Evolutionary conservation across 106 monocot genomes (phyloP).

Genomic region (Amphibolis antarctica): DNA sequence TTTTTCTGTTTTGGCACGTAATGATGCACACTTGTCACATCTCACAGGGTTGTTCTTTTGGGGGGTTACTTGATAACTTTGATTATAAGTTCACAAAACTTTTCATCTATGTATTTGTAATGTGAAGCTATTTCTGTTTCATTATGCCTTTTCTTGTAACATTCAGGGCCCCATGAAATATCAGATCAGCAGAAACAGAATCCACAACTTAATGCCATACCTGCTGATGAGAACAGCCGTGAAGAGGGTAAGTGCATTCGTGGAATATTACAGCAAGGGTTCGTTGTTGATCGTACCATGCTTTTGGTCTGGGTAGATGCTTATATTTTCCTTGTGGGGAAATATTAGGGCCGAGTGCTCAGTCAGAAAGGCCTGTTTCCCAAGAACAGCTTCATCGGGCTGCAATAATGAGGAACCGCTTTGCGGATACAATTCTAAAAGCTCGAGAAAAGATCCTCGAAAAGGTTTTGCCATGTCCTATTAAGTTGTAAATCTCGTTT

Average conservation of each 20-base stretch:
- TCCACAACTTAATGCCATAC: conserved; percentile 8
- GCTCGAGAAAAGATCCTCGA: conserved; percentile 83
- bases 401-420: conserved; percentile 67
- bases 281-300: conserved; percentile 10
- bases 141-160: not conserved
- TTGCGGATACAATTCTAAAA: conserved; percentile 96
- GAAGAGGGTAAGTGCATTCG: conserved; percentile 60
- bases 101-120: too few relatives aligned
- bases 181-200: conserved; percentile 23
- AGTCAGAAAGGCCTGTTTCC: conserved; percentile 63
- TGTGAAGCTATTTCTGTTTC: not conserved
- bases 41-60: too few relatives aligned
- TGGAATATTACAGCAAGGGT: conserved; percentile 14
- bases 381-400: conserved; percentile 67
- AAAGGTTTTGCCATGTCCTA: conserved; percentile 36
- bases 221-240: conserved; percentile 17
- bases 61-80: too few relatives aligned
- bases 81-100: too few relatives aligned
- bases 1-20: too few relatives aligned
- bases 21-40: too few relatives aligned
- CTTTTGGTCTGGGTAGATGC: conserved; percentile 23
- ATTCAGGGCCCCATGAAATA: conserved; percentile 24
- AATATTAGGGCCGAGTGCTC: conserved; percentile 57
- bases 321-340: conserved; percentile 17
- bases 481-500: not conserved